These are phyloP conservation scores for Gracilaria caudata DNA, from an alignment of 23 red algal genomes.

Conservation along the genomic window DNA sequence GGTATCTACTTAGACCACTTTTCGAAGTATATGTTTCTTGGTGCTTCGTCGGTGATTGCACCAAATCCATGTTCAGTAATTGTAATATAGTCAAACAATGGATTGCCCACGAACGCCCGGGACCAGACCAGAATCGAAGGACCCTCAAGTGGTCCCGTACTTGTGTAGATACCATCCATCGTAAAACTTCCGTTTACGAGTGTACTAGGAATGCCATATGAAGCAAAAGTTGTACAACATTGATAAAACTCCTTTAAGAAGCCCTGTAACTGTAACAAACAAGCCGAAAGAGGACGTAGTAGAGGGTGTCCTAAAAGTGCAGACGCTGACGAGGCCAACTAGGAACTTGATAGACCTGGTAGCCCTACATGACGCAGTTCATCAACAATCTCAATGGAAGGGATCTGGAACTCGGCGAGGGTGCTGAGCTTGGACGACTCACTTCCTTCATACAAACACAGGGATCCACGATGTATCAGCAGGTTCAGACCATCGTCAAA, in stretches of 20 bases:
- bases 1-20: not conserved
- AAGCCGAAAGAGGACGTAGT: not conserved
- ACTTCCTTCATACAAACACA: not conserved
- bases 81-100: constrained; percentile 15
- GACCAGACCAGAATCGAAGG: not conserved
- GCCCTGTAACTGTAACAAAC: not conserved
- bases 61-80: not conserved
- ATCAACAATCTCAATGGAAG: not conserved
- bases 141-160: not conserved
- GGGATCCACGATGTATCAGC: constrained; percentile 4
- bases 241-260: not conserved
- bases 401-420: not conserved
- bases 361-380: not conserved
- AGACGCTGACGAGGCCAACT: not conserved
- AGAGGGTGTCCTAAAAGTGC: not conserved
- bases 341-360: not conserved
- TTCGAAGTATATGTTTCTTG: not conserved
- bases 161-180: not conserved
- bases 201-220: constrained; percentile 3
- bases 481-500: not conserved
- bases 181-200: not conserved
- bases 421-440: not conserved
- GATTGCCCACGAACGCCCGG: not conserved
- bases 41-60: constrained; percentile 5
- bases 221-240: constrained; percentile 1